A percentile compares a stretch with the other conserved stretches of the same genome.
Evolutionary conservation across 1,284 basidiomycete genomes (phyloP).

Genomic region (Moesziomyces antarcticus): DNA sequence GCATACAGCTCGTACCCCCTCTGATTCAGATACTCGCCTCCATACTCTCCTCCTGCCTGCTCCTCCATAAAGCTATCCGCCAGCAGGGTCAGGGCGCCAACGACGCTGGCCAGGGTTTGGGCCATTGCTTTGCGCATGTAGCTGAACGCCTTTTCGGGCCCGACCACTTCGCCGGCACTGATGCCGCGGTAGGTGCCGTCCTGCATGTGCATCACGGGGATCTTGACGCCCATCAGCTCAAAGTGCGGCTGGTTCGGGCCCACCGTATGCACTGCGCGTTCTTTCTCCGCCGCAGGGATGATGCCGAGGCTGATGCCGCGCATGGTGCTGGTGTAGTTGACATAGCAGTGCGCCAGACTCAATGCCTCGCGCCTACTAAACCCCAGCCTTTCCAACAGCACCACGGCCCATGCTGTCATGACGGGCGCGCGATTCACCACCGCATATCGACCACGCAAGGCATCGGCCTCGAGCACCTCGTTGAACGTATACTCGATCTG

Average conservation of each 20-base stretch:
- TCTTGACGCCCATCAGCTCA: slow-evolving; percentile 87
- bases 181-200: slow-evolving; percentile 83
- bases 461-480: slow-evolving; percentile 43
- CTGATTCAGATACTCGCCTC: slow-evolving; percentile 49
- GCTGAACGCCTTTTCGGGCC: slow-evolving; percentile 73
- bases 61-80: slow-evolving; percentile 59
- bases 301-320: slow-evolving; percentile 41
- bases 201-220: slow-evolving; percentile 82
- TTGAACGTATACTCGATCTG: slow-evolving; percentile 53
- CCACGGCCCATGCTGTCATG: slow-evolving; percentile 90
- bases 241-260: slow-evolving; percentile 88
- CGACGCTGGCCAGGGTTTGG: slow-evolving; percentile 60
- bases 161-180: slow-evolving; percentile 76
- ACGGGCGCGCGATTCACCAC: slow-evolving; percentile 91
- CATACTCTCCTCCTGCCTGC: slow-evolving; percentile 4
- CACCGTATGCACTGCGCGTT: slow-evolving; percentile 71
- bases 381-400: slow-evolving; percentile 84
- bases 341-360: slow-evolving; percentile 89
- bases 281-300: slow-evolving; percentile 25
- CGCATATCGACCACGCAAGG: slow-evolving; percentile 71
- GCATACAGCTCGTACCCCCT: slow-evolving; percentile 60
- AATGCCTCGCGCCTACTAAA: slow-evolving; percentile 88
- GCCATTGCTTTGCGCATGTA: slow-evolving; percentile 61
- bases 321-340: slow-evolving; percentile 79
- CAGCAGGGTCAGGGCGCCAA: slow-evolving; percentile 60